A percentile compares a stretch with the other conserved stretches of the same genome.
These are phyloP conservation scores for Toxoplasma gondii DNA, from an alignment of 169 alveolate genomes.

Conservation along the genomic window DNA sequence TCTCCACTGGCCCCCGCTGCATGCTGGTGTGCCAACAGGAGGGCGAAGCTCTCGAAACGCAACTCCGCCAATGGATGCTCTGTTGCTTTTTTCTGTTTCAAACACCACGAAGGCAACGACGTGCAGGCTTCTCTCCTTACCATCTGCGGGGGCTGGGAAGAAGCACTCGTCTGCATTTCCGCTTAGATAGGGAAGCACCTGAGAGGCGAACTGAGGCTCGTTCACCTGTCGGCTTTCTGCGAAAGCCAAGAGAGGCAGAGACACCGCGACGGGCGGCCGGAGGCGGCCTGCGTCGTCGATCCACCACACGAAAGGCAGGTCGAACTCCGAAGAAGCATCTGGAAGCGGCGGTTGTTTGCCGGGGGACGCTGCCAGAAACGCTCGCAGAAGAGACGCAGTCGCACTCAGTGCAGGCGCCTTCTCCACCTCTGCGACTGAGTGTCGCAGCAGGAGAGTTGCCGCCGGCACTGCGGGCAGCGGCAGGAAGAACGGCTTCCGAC, in stretches of 20 bases:
- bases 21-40: no score
- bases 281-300: slow-evolving; percentile 32
- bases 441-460: background rate
- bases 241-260: background rate
- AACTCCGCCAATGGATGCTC: no score
- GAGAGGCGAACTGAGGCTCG: background rate
- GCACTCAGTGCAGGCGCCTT: background rate
- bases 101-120: no score
- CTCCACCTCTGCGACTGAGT: background rate
- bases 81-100: no score
- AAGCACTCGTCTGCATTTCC: background rate
- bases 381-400: background rate
- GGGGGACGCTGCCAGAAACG: background rate
- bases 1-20: no score
- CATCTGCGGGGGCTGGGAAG: background rate
- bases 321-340: background rate
- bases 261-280: slow-evolving; percentile 40
- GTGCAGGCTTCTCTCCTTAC: background rate
- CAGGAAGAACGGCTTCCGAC: background rate
- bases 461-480: slow-evolving; percentile 23
- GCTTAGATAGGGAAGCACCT: background rate
- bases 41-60: no score
- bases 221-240: background rate
- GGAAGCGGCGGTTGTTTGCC: background rate
- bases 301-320: slow-evolving; percentile 4